phyloP scores from a whole-genome alignment of 495 filamentous ascomycete genomes.

The Penicillium egyptiacum region DNA sequence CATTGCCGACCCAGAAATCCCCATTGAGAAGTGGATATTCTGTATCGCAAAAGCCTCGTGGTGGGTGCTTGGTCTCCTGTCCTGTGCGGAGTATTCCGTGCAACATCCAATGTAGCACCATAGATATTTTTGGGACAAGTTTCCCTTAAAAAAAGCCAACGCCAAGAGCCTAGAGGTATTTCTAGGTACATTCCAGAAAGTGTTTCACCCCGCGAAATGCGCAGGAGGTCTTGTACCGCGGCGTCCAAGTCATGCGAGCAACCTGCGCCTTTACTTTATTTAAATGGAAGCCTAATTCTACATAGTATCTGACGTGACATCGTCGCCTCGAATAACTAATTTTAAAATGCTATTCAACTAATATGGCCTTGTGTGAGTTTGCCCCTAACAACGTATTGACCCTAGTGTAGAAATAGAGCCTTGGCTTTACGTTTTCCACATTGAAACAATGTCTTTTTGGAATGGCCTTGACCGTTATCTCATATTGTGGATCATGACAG shows the following conservation, averaged over 20 bases:
- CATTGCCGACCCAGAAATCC: not conserved
- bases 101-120: not conserved
- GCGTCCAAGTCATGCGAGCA: not conserved
- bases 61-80: not conserved
- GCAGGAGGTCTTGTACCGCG: not conserved
- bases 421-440: not conserved
- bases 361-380: not conserved
- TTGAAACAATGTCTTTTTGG: not conserved
- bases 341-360: not conserved
- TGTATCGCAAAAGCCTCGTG: not conserved
- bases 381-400: constrained; percentile 2
- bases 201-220: not conserved
- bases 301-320: not conserved
- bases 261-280: not conserved
- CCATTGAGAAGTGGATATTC: constrained; percentile 2
- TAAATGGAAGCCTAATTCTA: constrained; percentile 1
- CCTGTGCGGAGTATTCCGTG: not conserved
- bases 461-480: not conserved
- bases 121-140: not conserved
- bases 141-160: not conserved
- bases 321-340: not conserved
- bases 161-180: not conserved
- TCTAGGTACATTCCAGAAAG: not conserved
- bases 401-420: constrained; percentile 1
- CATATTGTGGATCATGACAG: not conserved